Percentiles rank a stretch among this genome's conserved stretches.
Conservation (phyloP, 805 yeast species). For the Monosporozyma yasuniensis region DNA sequence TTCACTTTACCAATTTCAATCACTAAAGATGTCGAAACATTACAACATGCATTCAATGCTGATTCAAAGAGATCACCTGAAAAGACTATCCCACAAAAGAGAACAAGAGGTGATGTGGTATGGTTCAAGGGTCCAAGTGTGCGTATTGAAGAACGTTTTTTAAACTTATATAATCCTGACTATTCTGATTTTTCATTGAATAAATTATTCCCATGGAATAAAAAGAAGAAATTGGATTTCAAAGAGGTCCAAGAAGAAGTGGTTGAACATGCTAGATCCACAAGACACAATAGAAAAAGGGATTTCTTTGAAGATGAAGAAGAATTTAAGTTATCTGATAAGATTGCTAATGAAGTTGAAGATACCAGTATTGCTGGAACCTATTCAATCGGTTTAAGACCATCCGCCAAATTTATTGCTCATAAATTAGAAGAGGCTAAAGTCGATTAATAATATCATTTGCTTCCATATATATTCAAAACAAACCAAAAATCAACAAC, state of each 20-base stretch:
- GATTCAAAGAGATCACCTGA: conserved; percentile 15
- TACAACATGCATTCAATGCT: conserved; percentile 30
- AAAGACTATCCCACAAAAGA: conserved; percentile 14
- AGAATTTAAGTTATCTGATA: conserved; percentile 14
- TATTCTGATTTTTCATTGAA: conserved; percentile 4
- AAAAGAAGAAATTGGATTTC: conserved; percentile 10
- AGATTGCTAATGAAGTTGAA: conserved; percentile 17
- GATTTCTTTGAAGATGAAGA: conserved; percentile 6
- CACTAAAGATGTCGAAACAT: conserved; percentile 29
- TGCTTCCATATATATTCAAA: not conserved
- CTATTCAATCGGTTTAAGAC: conserved; percentile 36
- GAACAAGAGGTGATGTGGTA: conserved; percentile 36
- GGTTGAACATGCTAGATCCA: conserved; percentile 2
- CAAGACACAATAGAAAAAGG: conserved; percentile 2
- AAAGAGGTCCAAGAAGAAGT: conserved; percentile 20
- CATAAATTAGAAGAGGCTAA: conserved; percentile 33
- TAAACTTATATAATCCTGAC: conserved; percentile 18
- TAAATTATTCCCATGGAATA: conserved; percentile 3
- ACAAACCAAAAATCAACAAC: not conserved
- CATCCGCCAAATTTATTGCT: conserved; percentile 66
- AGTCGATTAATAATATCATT: not conserved
- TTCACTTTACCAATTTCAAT: conserved; percentile 27
- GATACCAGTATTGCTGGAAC: conserved; percentile 15
- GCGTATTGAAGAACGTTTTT: conserved; percentile 35
- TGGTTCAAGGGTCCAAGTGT: conserved; percentile 69